Percentiles rank a stretch among this genome's conserved stretches.
Evolutionary conservation across 139 green algal species (phyloP).

Genomic region (Chlorella sp.): DNA sequence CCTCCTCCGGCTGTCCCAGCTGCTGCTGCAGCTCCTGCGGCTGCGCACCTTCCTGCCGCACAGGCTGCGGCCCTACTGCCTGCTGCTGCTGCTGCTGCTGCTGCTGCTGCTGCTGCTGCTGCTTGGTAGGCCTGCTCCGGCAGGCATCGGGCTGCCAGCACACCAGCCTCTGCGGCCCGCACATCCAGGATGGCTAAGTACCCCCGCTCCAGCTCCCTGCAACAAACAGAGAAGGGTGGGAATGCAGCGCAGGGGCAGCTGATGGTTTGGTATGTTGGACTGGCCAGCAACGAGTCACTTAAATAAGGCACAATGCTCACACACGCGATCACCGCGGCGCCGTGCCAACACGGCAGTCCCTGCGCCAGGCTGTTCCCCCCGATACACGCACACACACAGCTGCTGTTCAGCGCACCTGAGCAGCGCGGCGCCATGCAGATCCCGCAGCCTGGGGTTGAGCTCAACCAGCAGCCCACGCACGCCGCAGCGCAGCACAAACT

Average conservation of each 20-base stretch:
- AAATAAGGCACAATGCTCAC: no score
- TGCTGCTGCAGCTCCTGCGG: background rate
- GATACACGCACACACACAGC: no score
- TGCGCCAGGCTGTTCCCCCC: no score
- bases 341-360: no score
- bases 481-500: constrained; percentile 16
- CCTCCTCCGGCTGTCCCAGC: background rate
- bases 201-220: background rate
- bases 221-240: no score
- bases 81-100: background rate
- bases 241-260: no score
- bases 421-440: background rate
- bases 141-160: constrained; percentile 15
- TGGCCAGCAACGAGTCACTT: no score
- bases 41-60: background rate
- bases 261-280: no score
- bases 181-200: constrained; percentile 17
- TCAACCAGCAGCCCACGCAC: constrained; percentile 9
- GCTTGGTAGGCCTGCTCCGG: background rate
- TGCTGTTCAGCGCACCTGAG: background rate
- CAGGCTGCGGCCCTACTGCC: background rate
- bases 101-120: background rate
- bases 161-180: background rate
- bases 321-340: no score
- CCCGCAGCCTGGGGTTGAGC: background rate